These are phyloP conservation scores for Trichosphaerium sp. DNA, from an alignment of 78 protist genomes.

Conservation along the genomic window DNA sequence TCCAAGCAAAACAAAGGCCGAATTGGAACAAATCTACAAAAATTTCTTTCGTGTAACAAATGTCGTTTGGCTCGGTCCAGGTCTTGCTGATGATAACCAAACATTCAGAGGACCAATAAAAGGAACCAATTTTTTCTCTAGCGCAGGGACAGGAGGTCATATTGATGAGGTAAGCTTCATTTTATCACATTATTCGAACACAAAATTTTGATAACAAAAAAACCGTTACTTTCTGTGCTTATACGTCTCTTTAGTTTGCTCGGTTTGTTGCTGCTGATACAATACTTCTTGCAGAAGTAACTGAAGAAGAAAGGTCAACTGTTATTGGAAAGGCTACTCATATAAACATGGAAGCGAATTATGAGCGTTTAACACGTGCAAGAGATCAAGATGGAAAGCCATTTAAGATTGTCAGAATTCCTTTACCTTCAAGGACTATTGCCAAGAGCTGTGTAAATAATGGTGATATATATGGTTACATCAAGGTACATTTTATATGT, in stretches of 20 bases:
- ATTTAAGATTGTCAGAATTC: background rate
- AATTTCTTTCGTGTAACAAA: slow-evolving; percentile 1
- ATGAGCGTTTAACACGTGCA: background rate
- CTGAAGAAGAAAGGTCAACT: background rate
- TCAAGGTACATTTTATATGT: no score
- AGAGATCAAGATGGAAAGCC: slow-evolving; percentile 19
- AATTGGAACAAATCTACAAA: slow-evolving; percentile 6
- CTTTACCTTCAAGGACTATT: background rate
- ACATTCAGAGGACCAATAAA: background rate
- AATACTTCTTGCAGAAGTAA: background rate
- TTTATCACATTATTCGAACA: no score
- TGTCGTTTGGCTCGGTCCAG: slow-evolving; percentile 2
- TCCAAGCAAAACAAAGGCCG: background rate
- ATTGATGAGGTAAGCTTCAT: slow-evolving; percentile 5
- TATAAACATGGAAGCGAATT: background rate
- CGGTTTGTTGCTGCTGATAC: slow-evolving; percentile 1
- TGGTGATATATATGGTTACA: no score
- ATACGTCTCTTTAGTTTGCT: background rate
- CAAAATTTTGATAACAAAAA: background rate
- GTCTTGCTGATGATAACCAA: slow-evolving; percentile 5
- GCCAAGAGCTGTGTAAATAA: background rate
- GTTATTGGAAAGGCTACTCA: background rate
- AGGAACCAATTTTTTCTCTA: background rate
- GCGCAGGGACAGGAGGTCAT: slow-evolving; percentile 9
- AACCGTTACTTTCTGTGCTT: background rate